Evolutionary conservation across 2,329 filamentous ascomycete genomes (phyloP).

Genomic region (Leptoxyphium fumago): DNA sequence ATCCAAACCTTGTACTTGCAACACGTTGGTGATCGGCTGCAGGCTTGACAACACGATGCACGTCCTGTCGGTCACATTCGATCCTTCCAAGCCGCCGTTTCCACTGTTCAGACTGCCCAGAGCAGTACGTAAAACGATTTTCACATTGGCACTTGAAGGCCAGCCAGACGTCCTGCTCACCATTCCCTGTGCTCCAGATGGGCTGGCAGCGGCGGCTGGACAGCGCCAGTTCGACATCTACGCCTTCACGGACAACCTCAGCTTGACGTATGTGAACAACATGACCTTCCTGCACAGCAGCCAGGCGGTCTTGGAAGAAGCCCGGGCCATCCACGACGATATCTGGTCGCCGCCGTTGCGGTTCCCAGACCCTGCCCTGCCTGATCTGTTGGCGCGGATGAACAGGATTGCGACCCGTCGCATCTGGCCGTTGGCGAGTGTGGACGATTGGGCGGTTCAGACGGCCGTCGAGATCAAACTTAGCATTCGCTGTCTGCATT

Average conservation of each 20-base stretch:
- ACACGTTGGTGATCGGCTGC: too few species aligned
- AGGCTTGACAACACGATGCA: not conserved
- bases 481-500: not conserved
- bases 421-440: not conserved
- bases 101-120: not conserved
- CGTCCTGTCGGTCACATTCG: not conserved
- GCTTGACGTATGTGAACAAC: not conserved
- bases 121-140: not conserved
- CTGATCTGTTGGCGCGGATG: not conserved
- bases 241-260: not conserved
- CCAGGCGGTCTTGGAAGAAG: not conserved
- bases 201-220: not conserved
- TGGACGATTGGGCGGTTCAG: not conserved
- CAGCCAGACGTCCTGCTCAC: not conserved
- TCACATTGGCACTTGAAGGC: not conserved
- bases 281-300: not conserved
- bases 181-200: not conserved
- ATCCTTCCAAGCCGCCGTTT: not conserved
- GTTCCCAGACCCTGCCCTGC: not conserved
- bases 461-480: not conserved
- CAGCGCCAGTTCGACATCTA: not conserved
- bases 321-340: not conserved
- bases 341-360: not conserved
- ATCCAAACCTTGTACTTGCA: too few species aligned
- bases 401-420: not conserved